Conservation (phyloP, 139 green algal species). For the Chlorella sp. region DNA sequence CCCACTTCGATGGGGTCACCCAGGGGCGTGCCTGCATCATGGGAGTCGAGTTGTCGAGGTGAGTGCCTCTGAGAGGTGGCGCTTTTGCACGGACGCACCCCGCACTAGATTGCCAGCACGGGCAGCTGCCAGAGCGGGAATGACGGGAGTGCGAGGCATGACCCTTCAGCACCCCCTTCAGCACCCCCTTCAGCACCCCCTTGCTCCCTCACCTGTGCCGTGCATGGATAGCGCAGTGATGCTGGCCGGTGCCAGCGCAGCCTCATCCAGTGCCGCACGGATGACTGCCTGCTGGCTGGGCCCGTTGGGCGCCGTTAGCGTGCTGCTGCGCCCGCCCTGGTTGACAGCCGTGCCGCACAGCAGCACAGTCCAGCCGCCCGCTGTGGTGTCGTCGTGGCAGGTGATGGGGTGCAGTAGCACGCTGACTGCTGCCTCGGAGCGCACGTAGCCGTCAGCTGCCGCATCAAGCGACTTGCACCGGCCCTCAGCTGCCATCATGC, state of each 20-base stretch:
- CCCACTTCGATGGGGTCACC: conserved; percentile 93
- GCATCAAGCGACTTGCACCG: conserved; percentile 92
- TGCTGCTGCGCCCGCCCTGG: conserved; percentile 85
- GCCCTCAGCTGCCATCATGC: conserved; percentile 85
- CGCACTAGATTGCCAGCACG: too few relatives aligned
- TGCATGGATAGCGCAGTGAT: conserved; percentile 61
- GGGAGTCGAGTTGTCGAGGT: neutral
- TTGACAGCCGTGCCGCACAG: conserved; percentile 55
- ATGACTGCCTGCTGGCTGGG: conserved; percentile 86
- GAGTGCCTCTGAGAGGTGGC: neutral
- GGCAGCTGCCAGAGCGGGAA: too few relatives aligned
- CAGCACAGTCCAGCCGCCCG: conserved; percentile 27
- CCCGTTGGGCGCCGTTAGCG: conserved; percentile 89
- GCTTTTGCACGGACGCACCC: too few relatives aligned
- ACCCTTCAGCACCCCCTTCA: too few relatives aligned
- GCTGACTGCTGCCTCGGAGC: conserved; percentile 62
- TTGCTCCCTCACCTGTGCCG: conserved; percentile 67
- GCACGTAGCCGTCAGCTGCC: conserved; percentile 83
- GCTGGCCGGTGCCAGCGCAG: neutral
- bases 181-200: conserved; percentile 21
- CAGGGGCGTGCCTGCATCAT: conserved; percentile 68
- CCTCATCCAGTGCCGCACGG: conserved; percentile 51
- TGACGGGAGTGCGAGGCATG: too few relatives aligned
- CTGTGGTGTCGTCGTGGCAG: neutral
- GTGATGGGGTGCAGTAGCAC: conserved; percentile 43